A percentile compares a stretch with the other conserved stretches of the same genome.
Conservation (phyloP, 768 basidiomycete species). For the Chalciporus piperatus region DNA sequence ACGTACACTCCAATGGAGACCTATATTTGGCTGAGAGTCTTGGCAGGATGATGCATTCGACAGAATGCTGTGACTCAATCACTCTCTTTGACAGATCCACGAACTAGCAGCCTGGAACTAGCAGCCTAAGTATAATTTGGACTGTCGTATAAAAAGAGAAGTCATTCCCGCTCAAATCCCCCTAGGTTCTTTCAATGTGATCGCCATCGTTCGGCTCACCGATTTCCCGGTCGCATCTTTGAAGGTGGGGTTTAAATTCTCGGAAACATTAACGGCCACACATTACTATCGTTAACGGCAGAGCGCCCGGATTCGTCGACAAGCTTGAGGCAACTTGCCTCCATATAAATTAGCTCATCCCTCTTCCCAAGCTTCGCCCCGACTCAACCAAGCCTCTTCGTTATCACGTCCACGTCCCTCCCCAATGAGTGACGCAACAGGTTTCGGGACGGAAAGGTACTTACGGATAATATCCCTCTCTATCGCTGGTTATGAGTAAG, state of each 20-base stretch:
- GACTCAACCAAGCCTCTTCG: neutral
- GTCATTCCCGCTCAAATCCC: neutral
- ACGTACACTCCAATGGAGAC: neutral
- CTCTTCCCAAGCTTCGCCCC: neutral
- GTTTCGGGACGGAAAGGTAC: constrained; percentile 28
- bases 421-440: constrained; percentile 14
- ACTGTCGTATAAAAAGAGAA: too few species aligned
- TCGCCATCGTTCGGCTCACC: too few species aligned
- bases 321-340: neutral
- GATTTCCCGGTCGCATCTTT: too few species aligned
- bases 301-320: constrained; percentile 6
- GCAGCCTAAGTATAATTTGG: too few species aligned
- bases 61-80: too few species aligned
- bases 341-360: constrained; percentile 20
- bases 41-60: neutral
- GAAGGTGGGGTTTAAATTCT: too few species aligned
- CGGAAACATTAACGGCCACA: neutral
- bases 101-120: too few species aligned
- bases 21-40: too few species aligned
- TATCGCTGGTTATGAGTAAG: constrained; percentile 39
- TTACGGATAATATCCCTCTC: constrained; percentile 36
- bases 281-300: constrained; percentile 18
- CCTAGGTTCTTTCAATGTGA: neutral
- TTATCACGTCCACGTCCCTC: neutral
- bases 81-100: too few species aligned